Evolutionary conservation across 768 basidiomycete genomes (phyloP).

Genomic region (Cystobasidium tubakii): DNA sequence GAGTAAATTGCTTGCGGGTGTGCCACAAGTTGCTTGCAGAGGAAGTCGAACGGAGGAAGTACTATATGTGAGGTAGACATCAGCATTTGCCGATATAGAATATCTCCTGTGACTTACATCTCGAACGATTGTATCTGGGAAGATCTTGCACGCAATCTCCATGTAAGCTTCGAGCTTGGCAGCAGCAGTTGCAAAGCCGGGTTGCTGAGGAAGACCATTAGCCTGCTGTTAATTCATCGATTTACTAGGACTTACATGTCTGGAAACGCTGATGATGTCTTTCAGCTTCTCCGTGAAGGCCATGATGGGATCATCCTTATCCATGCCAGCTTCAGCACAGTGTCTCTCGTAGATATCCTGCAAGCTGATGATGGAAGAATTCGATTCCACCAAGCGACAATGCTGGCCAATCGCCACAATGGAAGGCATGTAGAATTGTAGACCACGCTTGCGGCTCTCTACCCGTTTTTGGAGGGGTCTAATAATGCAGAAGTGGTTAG

Average conservation of each 20-base stretch:
- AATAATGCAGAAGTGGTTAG: constrained; percentile 1
- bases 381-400: constrained; percentile 80
- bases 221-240: not conserved
- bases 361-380: constrained; percentile 80
- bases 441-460: constrained; percentile 83
- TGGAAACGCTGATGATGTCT: not conserved
- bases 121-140: constrained; percentile 79
- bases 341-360: constrained; percentile 91
- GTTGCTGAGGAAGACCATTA: constrained; percentile 51
- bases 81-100: not conserved
- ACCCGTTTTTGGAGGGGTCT: constrained; percentile 81
- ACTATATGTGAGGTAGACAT: constrained; percentile 55
- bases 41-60: constrained; percentile 80
- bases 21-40: constrained; percentile 82
- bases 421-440: constrained; percentile 83
- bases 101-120: constrained; percentile 56
- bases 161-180: constrained; percentile 70
- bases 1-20: constrained; percentile 92
- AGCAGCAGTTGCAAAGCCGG: constrained; percentile 56
- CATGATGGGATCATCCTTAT: constrained; percentile 80
- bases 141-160: constrained; percentile 76
- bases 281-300: constrained; percentile 76
- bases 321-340: constrained; percentile 67
- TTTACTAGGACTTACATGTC: not conserved
- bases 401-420: constrained; percentile 70